A percentile compares a stretch with the other conserved stretches of the same genome.
phyloP scores from a whole-genome alignment of 2,329 filamentous ascomycete species.

The Ceratocystis eucalypticola region DNA sequence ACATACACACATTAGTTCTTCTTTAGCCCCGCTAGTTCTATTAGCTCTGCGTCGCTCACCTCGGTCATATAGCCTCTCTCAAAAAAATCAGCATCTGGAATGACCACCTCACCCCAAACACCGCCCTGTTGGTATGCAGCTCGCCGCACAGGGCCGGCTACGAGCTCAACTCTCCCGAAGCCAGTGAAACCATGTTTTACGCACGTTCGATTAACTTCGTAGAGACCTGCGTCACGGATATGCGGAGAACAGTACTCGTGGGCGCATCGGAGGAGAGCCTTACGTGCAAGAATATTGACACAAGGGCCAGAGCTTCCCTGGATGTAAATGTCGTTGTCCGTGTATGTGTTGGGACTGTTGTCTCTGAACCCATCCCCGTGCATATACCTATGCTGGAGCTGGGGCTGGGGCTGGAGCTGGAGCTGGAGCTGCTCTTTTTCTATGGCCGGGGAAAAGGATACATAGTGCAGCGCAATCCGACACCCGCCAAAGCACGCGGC shows the following conservation, averaged over 20 bases:
- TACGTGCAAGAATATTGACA: constrained; percentile 9
- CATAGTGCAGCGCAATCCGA: constrained; percentile 10
- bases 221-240: constrained; percentile 22
- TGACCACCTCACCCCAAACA: constrained; percentile 10
- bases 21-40: not conserved
- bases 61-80: constrained; percentile 16
- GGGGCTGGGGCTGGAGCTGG: not conserved
- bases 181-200: constrained; percentile 22
- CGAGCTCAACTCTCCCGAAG: not conserved
- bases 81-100: constrained; percentile 15
- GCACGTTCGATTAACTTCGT: constrained; percentile 28
- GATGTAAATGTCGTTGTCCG: not conserved
- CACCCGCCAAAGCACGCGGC: constrained; percentile 11
- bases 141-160: constrained; percentile 2
- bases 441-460: not conserved
- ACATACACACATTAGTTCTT: not conserved
- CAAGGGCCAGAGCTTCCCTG: not conserved
- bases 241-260: constrained; percentile 26
- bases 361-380: not conserved
- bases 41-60: not conserved
- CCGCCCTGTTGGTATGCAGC: constrained; percentile 9
- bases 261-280: constrained; percentile 25
- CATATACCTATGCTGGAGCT: not conserved
- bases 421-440: not conserved
- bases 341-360: not conserved